These are phyloP conservation scores for Pythium grandisporangium DNA, from an alignment of 352 stramenopile genomes.

Conservation along the genomic window DNA sequence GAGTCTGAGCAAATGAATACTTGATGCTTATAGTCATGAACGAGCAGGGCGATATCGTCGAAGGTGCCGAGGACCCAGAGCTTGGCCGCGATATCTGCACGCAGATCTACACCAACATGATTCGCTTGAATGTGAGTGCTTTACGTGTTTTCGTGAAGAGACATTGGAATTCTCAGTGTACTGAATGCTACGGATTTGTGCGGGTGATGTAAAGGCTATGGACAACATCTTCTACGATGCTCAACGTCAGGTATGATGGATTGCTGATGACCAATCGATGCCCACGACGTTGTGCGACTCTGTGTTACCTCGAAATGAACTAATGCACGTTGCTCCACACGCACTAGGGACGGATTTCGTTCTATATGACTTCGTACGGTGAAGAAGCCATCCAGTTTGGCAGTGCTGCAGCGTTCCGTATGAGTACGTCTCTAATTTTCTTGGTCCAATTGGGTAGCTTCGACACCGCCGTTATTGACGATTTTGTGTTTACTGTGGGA, in stretches of 20 bases:
- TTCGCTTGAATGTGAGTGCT: slow-evolving; percentile 54
- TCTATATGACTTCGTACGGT: slow-evolving; percentile 93
- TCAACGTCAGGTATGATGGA: slow-evolving; percentile 81
- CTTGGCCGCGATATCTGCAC: slow-evolving; percentile 70
- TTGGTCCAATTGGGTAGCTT: neutral
- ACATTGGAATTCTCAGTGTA: no score
- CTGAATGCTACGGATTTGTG: slow-evolving; percentile 2
- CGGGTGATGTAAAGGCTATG: slow-evolving; percentile 85
- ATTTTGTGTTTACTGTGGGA: no score
- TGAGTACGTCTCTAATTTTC: slow-evolving; percentile 20
- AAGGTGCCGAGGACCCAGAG: slow-evolving; percentile 58
- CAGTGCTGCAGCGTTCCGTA: slow-evolving; percentile 84
- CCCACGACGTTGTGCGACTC: no score
- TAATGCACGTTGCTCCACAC: no score
- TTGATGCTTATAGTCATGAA: slow-evolving; percentile 81
- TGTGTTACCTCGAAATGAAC: no score
- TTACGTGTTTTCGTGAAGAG: slow-evolving; percentile 3
- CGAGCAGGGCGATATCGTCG: slow-evolving; percentile 69
- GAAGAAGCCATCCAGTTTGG: slow-evolving; percentile 97
- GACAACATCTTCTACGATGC: slow-evolving; percentile 96
- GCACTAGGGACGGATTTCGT: slow-evolving; percentile 94
- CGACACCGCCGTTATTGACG: no score
- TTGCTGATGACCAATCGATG: slow-evolving; percentile 1
- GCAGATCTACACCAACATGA: slow-evolving; percentile 84
- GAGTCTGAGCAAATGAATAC: no score